Conservation (phyloP, 2,329 filamentous ascomycete species). For the Sclerotinia trifoliorum region DNA sequence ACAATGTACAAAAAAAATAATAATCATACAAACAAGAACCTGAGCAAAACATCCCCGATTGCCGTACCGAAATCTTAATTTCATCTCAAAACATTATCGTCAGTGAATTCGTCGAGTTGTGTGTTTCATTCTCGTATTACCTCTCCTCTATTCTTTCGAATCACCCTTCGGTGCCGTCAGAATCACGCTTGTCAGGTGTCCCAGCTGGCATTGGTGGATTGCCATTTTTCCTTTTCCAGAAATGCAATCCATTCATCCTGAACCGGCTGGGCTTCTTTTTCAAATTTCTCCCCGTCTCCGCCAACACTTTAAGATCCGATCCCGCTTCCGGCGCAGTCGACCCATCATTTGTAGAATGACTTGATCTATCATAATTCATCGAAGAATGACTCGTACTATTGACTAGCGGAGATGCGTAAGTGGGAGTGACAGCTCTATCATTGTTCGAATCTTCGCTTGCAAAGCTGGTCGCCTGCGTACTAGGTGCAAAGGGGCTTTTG, state of each 20-base stretch:
- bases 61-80: conserved; percentile 21
- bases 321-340: conserved; percentile 18
- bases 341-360: conserved; percentile 22
- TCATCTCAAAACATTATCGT: conserved; percentile 25
- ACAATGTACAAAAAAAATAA: conserved; percentile 23
- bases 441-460: conserved; percentile 48
- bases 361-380: conserved; percentile 20
- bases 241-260: conserved; percentile 51
- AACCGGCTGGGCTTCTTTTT: conserved; percentile 64
- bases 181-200: conserved; percentile 12
- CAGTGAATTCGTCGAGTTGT: conserved; percentile 17
- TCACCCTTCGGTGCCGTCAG: conserved; percentile 18
- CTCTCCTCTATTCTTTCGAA: neutral
- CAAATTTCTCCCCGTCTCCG: conserved; percentile 50
- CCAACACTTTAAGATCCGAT: conserved; percentile 42
- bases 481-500: conserved; percentile 63
- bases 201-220: conserved; percentile 33
- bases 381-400: conserved; percentile 32
- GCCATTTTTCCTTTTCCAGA: conserved; percentile 39
- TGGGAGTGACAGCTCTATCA: conserved; percentile 27
- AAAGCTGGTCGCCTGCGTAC: conserved; percentile 64
- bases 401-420: conserved; percentile 34
- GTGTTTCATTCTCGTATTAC: conserved; percentile 8
- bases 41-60: conserved; percentile 18
- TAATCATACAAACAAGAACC: conserved; percentile 25